These are phyloP conservation scores for Lyophyllum semitale DNA, from an alignment of 768 basidiomycete genomes.

Conservation along the genomic window DNA sequence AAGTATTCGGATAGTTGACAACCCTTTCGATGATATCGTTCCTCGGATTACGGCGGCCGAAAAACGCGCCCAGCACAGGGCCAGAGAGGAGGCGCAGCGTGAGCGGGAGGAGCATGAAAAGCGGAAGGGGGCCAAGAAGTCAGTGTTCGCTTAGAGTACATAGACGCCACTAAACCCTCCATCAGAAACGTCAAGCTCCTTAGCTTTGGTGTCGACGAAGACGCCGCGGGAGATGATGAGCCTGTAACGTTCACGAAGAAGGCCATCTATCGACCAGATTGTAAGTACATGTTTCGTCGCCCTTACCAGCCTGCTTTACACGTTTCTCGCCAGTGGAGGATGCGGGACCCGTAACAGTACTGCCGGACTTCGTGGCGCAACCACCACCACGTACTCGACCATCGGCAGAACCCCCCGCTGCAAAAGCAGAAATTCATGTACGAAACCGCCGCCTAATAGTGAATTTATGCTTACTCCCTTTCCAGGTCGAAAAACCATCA, in stretches of 20 bases:
- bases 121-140: conserved; percentile 88
- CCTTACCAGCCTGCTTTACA: conserved; percentile 2
- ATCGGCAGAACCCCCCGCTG: not conserved
- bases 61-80: conserved; percentile 79
- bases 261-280: conserved; percentile 78
- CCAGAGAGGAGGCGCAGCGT: conserved; percentile 71
- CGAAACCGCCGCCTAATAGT: not conserved
- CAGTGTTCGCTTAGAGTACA: conserved; percentile 17
- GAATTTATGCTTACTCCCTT: not conserved
- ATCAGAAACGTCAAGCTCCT: conserved; percentile 84
- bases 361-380: conserved; percentile 44
- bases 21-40: conserved; percentile 93
- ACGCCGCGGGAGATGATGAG: conserved; percentile 62
- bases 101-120: conserved; percentile 78
- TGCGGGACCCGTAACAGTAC: conserved; percentile 23
- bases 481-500: conserved; percentile 18
- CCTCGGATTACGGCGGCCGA: conserved; percentile 97
- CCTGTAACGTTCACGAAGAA: conserved; percentile 69
- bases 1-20: conserved; percentile 81
- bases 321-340: conserved; percentile 37
- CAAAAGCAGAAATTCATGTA: conserved; percentile 6
- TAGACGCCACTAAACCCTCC: not conserved
- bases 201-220: conserved; percentile 83
- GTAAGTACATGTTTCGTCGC: conserved; percentile 47
- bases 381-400: conserved; percentile 16